Evolutionary conservation across 805 yeast species (phyloP).

Genomic region (Tetrapisispora nanseiensis): DNA sequence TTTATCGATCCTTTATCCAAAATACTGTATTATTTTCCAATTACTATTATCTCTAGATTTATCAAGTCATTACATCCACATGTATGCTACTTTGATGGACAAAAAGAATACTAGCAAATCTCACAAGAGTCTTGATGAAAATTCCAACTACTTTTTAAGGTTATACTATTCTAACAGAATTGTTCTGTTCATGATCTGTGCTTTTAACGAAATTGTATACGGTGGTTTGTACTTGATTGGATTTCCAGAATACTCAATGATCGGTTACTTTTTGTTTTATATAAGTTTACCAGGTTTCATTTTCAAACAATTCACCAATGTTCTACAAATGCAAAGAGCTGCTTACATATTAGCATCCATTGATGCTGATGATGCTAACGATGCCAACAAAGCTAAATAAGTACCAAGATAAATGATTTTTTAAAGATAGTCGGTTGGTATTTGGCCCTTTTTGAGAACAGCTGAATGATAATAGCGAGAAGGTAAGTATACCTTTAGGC

Average conservation of each 20-base stretch:
- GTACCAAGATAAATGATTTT: no score
- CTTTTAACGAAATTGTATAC: constrained; percentile 86
- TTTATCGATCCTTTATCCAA: constrained; percentile 71
- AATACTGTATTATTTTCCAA: constrained; percentile 52
- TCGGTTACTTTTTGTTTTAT: constrained; percentile 50
- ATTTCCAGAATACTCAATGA: constrained; percentile 39
- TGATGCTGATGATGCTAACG: constrained; percentile 40
- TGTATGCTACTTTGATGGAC: constrained; percentile 82
- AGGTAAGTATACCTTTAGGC: no score
- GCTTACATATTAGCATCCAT: constrained; percentile 66
- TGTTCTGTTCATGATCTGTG: constrained; percentile 82
- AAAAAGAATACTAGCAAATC: constrained; percentile 49
- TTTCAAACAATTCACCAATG: constrained; percentile 83
- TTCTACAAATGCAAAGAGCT: constrained; percentile 81
- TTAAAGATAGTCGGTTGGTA: not conserved
- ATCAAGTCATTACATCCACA: constrained; percentile 95
- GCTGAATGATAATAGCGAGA: no score
- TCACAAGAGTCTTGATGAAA: constrained; percentile 73
- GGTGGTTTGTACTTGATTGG: constrained; percentile 76
- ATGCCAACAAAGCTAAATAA: not conserved
- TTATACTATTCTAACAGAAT: constrained; percentile 79
- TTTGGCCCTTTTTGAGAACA: not conserved
- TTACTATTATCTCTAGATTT: constrained; percentile 72
- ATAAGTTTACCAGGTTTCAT: constrained; percentile 76
- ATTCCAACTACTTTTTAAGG: constrained; percentile 60